Base-by-base conservation (phyloP, 495 filamentous ascomycete species). In the Tuber calosporum region DNA sequence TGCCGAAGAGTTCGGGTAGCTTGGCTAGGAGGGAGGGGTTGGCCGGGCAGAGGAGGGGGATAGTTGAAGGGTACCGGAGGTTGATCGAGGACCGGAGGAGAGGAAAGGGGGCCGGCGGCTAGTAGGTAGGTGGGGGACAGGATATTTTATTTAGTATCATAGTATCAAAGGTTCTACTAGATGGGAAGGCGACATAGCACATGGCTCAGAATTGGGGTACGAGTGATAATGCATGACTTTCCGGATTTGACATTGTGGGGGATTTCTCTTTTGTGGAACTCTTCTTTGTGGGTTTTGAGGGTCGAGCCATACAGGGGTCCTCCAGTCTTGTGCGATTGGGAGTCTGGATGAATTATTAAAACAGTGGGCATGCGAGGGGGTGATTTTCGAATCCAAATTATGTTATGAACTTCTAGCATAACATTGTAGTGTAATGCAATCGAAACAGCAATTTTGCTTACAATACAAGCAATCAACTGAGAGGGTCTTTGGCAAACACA, bases 1-100 rank as follows among this genome's bases (percentile, higher is more conserved):
- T 96, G 42, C 93, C 93, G 39, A 89, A 89, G 80, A 83, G 87
- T 7, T 89, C 88, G 15, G 93, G 94, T 42, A 94, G 93, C 85
- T 84, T 97, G 83, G 86, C 90, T 75, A 86, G 89, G 81, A 86
- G 93, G 80, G 93, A 96, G 82, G 93, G 96, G 83, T 79, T 98
- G 73, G 90, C 91, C 19, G 87, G 84, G 67, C 89, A 91, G 79
- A 86, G 94, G 79, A 87, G 86, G 81, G 89, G 86, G 67, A 89
- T 97, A 22, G 90, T 98, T 68, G 92, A 93, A 78, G 86, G 87
- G 67, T 98, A 98, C 82, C 84, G 94, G 74, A 86, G 85, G 79
- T 86, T 93, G 86, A 95, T 96, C 92, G 87, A 85, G 38, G 86
- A 86, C 79, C 90, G 87, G 83, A 86, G 89, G 68, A 81, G 72